These are phyloP conservation scores for Echria macrotheca DNA, from an alignment of 495 filamentous ascomycete genomes.

Conservation along the genomic window DNA sequence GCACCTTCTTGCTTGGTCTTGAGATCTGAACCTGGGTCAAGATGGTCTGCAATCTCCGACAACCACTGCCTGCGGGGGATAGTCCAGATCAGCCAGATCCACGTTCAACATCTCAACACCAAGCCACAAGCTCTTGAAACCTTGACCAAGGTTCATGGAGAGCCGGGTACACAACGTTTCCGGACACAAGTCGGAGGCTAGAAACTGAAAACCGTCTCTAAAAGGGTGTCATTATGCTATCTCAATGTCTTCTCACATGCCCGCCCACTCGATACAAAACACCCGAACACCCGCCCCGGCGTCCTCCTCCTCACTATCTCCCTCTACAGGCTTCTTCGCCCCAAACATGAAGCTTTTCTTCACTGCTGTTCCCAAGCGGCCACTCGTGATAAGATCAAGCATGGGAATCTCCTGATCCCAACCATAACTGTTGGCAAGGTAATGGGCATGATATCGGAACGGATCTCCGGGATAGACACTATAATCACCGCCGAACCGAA, in stretches of 20 bases:
- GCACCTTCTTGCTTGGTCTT: too few species aligned
- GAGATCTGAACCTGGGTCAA: too few species aligned
- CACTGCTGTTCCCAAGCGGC: slow-evolving; percentile 83
- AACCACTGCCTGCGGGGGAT: too few species aligned
- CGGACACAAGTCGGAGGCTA: too few species aligned
- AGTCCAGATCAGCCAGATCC: too few species aligned
- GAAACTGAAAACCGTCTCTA: too few species aligned
- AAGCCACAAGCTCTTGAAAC: too few species aligned
- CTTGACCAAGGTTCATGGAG: too few species aligned
- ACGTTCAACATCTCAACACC: too few species aligned
- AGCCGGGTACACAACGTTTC: too few species aligned
- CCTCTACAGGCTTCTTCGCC: slow-evolving; percentile 35
- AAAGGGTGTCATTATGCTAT: too few species aligned
- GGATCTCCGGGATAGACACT: slow-evolving; percentile 94
- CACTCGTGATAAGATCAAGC: slow-evolving; percentile 77
- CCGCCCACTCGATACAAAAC: slow-evolving; percentile 34
- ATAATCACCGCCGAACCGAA: slow-evolving; percentile 92
- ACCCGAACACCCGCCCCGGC: slow-evolving; percentile 18
- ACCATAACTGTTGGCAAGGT: slow-evolving; percentile 66
- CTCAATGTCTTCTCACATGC: slow-evolving; percentile 31
- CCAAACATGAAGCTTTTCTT: slow-evolving; percentile 94
- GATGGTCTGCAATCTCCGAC: too few species aligned
- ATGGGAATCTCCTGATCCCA: slow-evolving; percentile 86
- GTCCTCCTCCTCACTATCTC: not conserved
- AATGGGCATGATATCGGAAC: slow-evolving; percentile 90